These are phyloP conservation scores for Hypoxylon crocopeplum DNA, from an alignment of 495 filamentous ascomycete genomes.

Conservation along the genomic window DNA sequence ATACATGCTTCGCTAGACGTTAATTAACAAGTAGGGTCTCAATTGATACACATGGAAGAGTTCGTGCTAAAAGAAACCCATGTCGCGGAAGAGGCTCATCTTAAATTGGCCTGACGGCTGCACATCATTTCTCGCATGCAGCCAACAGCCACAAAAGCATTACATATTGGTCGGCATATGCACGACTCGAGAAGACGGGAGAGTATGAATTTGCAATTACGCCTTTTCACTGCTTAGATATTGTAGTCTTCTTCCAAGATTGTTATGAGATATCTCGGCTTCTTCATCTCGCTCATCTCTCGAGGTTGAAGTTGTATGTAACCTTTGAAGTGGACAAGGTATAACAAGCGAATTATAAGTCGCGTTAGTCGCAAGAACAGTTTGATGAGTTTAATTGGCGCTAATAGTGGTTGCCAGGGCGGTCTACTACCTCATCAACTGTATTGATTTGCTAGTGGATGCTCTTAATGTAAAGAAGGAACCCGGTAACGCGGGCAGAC, in stretches of 20 bases:
- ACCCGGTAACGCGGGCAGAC: background rate
- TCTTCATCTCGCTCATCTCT: background rate
- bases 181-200: no score
- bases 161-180: no score
- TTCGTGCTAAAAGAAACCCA: constrained; percentile 5
- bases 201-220: no score
- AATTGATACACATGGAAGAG: constrained; percentile 3
- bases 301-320: constrained; percentile 2
- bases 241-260: background rate
- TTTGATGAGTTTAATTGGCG: constrained; percentile 28
- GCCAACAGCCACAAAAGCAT: no score
- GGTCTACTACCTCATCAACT: no score
- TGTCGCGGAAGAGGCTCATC: constrained; percentile 35
- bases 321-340: no score
- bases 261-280: constrained; percentile 21
- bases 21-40: background rate
- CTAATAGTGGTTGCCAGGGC: constrained; percentile 25
- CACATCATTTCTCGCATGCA: constrained; percentile 6
- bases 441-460: no score
- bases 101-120: constrained; percentile 24
- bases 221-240: no score
- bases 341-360: constrained; percentile 21
- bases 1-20: background rate
- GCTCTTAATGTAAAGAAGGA: no score
- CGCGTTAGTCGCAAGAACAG: background rate